These are phyloP conservation scores for Zalaria sp. DNA, from an alignment of 2,329 filamentous ascomycete species.

Conservation along the genomic window DNA sequence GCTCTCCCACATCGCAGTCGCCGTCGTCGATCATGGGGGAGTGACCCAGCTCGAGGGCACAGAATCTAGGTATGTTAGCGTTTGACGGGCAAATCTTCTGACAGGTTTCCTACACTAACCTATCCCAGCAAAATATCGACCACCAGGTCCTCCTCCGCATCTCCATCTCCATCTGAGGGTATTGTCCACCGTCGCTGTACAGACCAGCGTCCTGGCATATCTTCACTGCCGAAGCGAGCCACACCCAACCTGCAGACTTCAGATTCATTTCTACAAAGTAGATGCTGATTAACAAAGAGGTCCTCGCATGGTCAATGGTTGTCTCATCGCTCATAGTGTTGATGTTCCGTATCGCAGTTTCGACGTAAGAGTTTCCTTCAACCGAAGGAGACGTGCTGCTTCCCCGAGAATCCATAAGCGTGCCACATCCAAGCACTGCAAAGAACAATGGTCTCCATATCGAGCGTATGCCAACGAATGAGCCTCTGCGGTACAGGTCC, in stretches of 20 bases:
- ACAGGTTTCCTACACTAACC: conserved; percentile 32
- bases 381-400: conserved; percentile 38
- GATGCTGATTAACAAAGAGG: conserved; percentile 58
- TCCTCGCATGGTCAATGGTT: conserved; percentile 59
- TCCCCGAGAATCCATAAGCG: conserved; percentile 51
- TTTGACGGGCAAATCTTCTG: background rate
- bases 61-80: conserved; percentile 32
- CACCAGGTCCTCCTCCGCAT: conserved; percentile 87
- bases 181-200: conserved; percentile 59
- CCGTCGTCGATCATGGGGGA: conserved; percentile 73
- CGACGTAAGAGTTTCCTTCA: conserved; percentile 53
- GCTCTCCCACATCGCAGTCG: conserved; percentile 75
- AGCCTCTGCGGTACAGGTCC: conserved; percentile 54
- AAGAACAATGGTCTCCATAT: conserved; percentile 74
- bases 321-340: conserved; percentile 74
- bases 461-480: conserved; percentile 45
- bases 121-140: conserved; percentile 81
- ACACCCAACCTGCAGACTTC: conserved; percentile 73
- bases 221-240: conserved; percentile 67
- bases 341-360: conserved; percentile 53
- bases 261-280: conserved; percentile 78
- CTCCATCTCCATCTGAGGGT: conserved; percentile 65
- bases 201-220: conserved; percentile 75
- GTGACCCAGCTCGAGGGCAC: conserved; percentile 67
- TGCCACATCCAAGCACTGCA: conserved; percentile 68